A percentile compares a stretch with the other conserved stretches of the same genome.
Evolutionary conservation across 108 stramenopile genomes (phyloP).

Genomic region (Skeletonema potamos): DNA sequence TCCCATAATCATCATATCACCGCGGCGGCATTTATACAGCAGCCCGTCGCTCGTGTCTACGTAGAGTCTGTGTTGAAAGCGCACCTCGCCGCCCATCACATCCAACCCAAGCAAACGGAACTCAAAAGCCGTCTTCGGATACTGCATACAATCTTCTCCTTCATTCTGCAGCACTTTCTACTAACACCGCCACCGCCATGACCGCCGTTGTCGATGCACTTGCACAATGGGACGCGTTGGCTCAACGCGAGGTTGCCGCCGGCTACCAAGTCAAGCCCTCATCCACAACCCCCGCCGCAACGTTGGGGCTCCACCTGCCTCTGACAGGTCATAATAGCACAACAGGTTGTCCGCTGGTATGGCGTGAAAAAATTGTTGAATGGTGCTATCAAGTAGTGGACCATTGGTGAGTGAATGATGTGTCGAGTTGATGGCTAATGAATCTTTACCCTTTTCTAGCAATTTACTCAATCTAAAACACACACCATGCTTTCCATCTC

Average conservation of each 20-base stretch:
- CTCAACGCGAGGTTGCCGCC: background rate
- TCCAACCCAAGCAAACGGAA: too few relatives aligned
- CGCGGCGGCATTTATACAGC: too few relatives aligned
- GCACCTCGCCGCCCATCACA: too few relatives aligned
- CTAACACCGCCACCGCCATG: background rate
- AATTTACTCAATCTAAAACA: background rate
- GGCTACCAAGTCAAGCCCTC: background rate
- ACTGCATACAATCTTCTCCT: too few relatives aligned
- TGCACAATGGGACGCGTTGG: background rate
- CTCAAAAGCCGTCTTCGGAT: too few relatives aligned
- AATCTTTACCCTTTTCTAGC: background rate
- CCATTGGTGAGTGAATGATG: constrained; percentile 1
- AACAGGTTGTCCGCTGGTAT: background rate
- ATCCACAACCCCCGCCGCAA: background rate
- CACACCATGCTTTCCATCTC: background rate
- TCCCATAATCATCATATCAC: too few relatives aligned
- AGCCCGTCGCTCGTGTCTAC: too few relatives aligned
- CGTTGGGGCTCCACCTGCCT: background rate
- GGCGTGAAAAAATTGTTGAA: background rate
- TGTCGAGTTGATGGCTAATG: background rate
- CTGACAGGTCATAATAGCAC: background rate
- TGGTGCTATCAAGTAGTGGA: background rate
- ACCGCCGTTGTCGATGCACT: background rate
- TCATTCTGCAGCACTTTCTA: background rate
- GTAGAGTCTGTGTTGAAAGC: too few relatives aligned